Evolutionary conservation across 352 stramenopile genomes (phyloP).

Genomic region (Aphanomyces euteiches): DNA sequence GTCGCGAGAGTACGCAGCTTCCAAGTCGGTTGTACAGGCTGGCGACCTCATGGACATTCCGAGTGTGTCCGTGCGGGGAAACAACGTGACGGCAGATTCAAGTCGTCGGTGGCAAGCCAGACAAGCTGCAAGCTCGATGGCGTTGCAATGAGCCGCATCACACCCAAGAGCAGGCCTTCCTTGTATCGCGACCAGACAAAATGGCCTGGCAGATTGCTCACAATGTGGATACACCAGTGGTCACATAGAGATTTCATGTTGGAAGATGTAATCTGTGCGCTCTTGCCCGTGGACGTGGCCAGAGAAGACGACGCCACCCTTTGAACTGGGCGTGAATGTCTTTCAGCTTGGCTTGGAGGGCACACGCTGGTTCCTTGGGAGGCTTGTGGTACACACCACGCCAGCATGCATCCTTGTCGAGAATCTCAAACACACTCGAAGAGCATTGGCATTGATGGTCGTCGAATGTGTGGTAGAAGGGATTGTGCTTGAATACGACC

Average conservation of each 20-base stretch:
- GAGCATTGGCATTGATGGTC: constrained; percentile 57
- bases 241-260: too few species aligned
- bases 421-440: constrained; percentile 41
- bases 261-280: too few species aligned
- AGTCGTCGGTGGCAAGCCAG: constrained; percentile 12
- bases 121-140: constrained; percentile 17
- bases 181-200: constrained; percentile 6
- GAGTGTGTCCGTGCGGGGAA: too few species aligned
- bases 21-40: too few species aligned
- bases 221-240: constrained; percentile 13
- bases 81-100: too few species aligned
- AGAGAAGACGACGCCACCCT: constrained; percentile 32
- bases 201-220: not conserved
- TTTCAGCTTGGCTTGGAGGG: constrained; percentile 34
- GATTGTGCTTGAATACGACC: constrained; percentile 45
- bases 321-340: constrained; percentile 32
- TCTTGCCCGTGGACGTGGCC: constrained; percentile 26
- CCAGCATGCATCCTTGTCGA: constrained; percentile 42
- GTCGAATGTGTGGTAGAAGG: constrained; percentile 60
- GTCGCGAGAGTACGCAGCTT: too few species aligned
- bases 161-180: constrained; percentile 6
- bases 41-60: too few species aligned
- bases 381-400: constrained; percentile 41
- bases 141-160: constrained; percentile 8
- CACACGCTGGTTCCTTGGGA: constrained; percentile 45